Evolutionary conservation across 139 green algal genomes (phyloP).

Genomic region (Mesostigma viride): DNA sequence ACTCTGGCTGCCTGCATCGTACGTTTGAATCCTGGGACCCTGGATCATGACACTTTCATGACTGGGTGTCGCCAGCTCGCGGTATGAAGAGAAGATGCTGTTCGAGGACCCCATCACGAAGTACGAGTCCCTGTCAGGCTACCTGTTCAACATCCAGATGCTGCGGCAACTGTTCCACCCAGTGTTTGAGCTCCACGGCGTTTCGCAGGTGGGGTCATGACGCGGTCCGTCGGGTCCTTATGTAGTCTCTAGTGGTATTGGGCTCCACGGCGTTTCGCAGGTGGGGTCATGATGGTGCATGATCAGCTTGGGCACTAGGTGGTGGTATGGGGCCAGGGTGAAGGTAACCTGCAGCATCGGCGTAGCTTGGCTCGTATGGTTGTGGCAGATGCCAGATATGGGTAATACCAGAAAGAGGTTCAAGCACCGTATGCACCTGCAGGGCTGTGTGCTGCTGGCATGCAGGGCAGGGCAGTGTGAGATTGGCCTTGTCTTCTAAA

Average conservation of each 20-base stretch:
- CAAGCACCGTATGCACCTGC: too few species aligned
- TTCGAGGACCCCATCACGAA: constrained; percentile 44
- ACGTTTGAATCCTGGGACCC: too few species aligned
- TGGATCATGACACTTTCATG: background rate
- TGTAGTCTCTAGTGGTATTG: constrained; percentile 28
- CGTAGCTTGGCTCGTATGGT: too few species aligned
- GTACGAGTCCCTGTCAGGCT: constrained; percentile 44
- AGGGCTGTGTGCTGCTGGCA: too few species aligned
- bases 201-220: constrained; percentile 31
- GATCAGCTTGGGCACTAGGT: too few species aligned
- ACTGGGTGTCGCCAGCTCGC: background rate
- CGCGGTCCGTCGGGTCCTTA: background rate
- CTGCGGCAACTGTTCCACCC: constrained; percentile 56
- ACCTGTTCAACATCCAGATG: constrained; percentile 71
- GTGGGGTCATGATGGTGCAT: constrained; percentile 11
- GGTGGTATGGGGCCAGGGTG: too few species aligned
- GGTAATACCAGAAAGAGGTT: too few species aligned
- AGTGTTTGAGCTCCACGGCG: constrained; percentile 51
- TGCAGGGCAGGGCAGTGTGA: too few species aligned
- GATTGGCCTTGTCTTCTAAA: too few species aligned
- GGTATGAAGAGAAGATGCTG: constrained; percentile 15
- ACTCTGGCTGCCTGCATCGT: too few species aligned
- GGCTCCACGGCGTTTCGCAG: constrained; percentile 47
- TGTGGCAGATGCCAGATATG: too few species aligned
- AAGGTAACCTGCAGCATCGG: too few species aligned